Percentiles rank a stretch among this genome's conserved stretches.
phyloP scores from a whole-genome alignment of 2,329 filamentous ascomycete genomes.

The Seiridium unicorne region DNA sequence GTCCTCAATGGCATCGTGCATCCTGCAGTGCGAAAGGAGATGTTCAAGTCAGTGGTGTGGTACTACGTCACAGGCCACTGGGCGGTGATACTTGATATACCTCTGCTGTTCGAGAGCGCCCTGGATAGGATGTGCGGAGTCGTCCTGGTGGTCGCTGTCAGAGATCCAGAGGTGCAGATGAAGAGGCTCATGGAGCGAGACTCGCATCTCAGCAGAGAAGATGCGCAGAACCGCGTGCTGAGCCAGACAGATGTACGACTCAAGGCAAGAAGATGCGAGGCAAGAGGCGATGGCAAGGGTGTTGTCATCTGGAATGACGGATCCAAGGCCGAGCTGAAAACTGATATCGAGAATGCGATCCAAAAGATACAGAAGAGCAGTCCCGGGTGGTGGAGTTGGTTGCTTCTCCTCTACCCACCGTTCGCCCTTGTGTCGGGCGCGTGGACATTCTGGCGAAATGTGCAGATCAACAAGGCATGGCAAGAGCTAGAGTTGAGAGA shows the following conservation, averaged over 20 bases:
- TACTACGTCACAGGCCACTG: constrained; percentile 75
- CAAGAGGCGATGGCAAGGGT: constrained; percentile 62
- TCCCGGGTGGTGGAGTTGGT: constrained; percentile 82
- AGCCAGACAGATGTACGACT: constrained; percentile 84
- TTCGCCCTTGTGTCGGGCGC: constrained; percentile 66
- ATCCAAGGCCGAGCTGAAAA: constrained; percentile 65
- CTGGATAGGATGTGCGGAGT: constrained; percentile 84
- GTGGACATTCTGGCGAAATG: constrained; percentile 73
- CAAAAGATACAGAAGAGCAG: constrained; percentile 58
- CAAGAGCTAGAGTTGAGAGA: constrained; percentile 52
- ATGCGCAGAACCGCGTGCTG: constrained; percentile 80
- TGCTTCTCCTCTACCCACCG: constrained; percentile 69
- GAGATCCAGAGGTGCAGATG: constrained; percentile 80
- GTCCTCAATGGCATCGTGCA: constrained; percentile 90
- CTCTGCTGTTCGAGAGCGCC: constrained; percentile 83
- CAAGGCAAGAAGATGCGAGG: constrained; percentile 76
- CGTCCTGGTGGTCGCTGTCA: constrained; percentile 83
- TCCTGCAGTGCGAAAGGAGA: constrained; percentile 80
- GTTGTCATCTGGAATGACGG: constrained; percentile 91
- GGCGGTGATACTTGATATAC: constrained; percentile 91
- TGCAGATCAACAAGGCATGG: constrained; percentile 70
- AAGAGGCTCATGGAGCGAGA: constrained; percentile 73
- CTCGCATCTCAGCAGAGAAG: constrained; percentile 74
- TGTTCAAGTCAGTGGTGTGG: constrained; percentile 71
- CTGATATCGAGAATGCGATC: constrained; percentile 67